Conservation (phyloP, 768 basidiomycete species). For the Trametes cubensis region DNA sequence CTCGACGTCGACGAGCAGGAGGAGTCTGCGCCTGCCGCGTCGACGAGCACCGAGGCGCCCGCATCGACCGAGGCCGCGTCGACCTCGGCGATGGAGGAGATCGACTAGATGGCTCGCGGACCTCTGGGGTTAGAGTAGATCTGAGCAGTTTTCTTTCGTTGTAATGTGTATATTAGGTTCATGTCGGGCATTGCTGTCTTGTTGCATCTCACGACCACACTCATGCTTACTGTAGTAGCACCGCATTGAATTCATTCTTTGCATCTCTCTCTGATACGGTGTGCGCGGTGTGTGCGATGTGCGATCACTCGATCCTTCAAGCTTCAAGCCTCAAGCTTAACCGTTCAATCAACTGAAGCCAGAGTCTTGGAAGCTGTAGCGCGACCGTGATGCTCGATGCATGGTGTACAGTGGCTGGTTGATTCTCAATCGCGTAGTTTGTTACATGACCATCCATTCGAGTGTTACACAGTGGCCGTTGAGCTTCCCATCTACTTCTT, state of each 20-base stretch:
- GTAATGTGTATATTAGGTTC: conserved; percentile 20
- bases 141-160: conserved; percentile 16
- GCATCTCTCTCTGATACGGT: conserved; percentile 8
- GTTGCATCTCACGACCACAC: conserved; percentile 22
- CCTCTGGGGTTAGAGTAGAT: conserved; percentile 19
- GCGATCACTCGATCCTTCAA: no score
- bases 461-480: background rate
- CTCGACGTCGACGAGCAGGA: conserved; percentile 87
- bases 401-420: background rate
- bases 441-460: background rate
- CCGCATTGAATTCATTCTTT: conserved; percentile 23
- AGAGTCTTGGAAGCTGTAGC: background rate
- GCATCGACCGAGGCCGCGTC: conserved; percentile 61
- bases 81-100: conserved; percentile 95
- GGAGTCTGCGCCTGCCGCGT: conserved; percentile 48
- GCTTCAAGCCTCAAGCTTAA: no score
- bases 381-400: background rate
- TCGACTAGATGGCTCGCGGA: conserved; percentile 58
- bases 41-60: conserved; percentile 51
- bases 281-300: background rate
- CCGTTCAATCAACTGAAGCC: no score
- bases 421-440: background rate
- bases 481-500: conserved; percentile 41
- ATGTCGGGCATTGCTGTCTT: conserved; percentile 26
- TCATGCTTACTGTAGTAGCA: conserved; percentile 20